A percentile compares a stretch with the other conserved stretches of the same genome.
phyloP scores from a whole-genome alignment of 129 eudicot species.

The Tagetes erecta region DNA sequence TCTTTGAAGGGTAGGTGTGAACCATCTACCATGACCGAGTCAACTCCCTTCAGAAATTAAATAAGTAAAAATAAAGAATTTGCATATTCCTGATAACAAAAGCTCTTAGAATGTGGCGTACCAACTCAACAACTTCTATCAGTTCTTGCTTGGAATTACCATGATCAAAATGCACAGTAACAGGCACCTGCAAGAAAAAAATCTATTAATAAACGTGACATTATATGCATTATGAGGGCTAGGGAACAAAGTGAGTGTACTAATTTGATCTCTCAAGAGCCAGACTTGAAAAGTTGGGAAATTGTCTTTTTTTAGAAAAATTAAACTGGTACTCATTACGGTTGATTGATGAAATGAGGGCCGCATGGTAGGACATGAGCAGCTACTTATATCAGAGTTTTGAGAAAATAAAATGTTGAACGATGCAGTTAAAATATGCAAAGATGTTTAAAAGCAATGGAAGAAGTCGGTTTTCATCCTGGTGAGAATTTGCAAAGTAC shows the following conservation, averaged over 20 bases:
- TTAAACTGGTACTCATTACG: too few species aligned
- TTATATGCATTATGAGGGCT: neutral
- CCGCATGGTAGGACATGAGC: too few species aligned
- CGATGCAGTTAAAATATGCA: too few species aligned
- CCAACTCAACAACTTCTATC: conserved; percentile 84
- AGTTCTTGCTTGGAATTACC: conserved; percentile 85
- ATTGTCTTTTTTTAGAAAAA: too few species aligned
- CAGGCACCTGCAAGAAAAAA: conserved; percentile 65
- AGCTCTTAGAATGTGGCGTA: conserved; percentile 25
- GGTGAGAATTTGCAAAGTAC: too few species aligned
- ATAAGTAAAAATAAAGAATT: neutral
- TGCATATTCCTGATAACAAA: neutral
- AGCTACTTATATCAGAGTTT: too few species aligned
- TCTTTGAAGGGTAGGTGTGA: conserved; percentile 80
- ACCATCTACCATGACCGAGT: conserved; percentile 96
- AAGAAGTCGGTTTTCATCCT: too few species aligned
- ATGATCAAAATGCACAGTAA: conserved; percentile 96
- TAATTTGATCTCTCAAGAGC: neutral
- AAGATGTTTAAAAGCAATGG: too few species aligned
- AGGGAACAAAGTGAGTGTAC: conserved; percentile 3
- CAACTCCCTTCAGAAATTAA: conserved; percentile 59
- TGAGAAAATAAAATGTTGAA: too few species aligned
- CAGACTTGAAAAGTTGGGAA: neutral
- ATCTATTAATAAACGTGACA: neutral
- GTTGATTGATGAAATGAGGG: too few species aligned